These are phyloP conservation scores for Pseudisothecium myosuroides DNA, from an alignment of 225 moss, liverwort and hornwort species.

Conservation along the genomic window DNA sequence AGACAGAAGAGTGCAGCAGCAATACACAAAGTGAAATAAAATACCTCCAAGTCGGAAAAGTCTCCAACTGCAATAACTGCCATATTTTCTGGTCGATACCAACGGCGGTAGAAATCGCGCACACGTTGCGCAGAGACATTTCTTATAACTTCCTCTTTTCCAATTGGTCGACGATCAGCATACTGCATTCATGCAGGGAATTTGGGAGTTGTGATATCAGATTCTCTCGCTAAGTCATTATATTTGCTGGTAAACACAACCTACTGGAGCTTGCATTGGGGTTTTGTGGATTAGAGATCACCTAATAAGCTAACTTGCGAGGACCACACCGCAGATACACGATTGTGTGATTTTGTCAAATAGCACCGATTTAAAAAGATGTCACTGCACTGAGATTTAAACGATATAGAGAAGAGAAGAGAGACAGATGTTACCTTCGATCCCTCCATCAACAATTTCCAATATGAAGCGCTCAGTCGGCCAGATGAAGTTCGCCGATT, in stretches of 20 bases:
- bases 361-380: not conserved
- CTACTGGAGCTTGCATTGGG: not conserved
- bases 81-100: constrained; percentile 72
- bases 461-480: constrained; percentile 42
- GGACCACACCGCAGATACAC: not conserved
- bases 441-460: constrained; percentile 59
- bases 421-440: constrained; percentile 39
- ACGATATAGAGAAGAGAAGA: too few species aligned
- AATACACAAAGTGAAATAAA: not conserved
- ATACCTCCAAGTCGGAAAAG: constrained; percentile 52
- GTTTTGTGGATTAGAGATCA: not conserved
- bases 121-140: constrained; percentile 42
- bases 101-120: constrained; percentile 52
- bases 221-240: not conserved
- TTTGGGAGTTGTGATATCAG: not conserved
- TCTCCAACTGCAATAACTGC: constrained; percentile 73
- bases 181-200: constrained; percentile 24
- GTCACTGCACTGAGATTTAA: not conserved
- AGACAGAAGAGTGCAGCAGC: not conserved
- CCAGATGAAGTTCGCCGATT: constrained; percentile 41
- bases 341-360: not conserved
- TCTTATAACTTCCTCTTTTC: constrained; percentile 58
- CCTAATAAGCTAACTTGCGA: not conserved
- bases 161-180: constrained; percentile 62
- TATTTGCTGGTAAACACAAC: not conserved